phyloP scores from a whole-genome alignment of 1,139 yeast genomes.

The Hansenula anomala region DNA sequence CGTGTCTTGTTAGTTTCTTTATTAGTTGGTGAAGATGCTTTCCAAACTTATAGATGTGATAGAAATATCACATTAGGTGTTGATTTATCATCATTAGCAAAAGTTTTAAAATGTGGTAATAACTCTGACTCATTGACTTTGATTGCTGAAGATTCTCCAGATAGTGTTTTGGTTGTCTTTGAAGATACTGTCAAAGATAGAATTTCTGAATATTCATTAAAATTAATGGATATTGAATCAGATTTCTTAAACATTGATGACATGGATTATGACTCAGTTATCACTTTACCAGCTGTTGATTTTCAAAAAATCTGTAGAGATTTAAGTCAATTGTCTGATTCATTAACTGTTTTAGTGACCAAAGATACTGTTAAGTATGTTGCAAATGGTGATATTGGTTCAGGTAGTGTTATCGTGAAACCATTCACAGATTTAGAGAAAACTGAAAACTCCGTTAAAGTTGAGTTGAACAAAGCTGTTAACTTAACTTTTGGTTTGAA shows the following conservation, averaged over 20 bases:
- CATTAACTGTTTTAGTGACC: constrained; percentile 79
- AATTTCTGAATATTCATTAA: constrained; percentile 86
- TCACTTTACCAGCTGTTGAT: constrained; percentile 84
- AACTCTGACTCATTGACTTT: constrained; percentile 84
- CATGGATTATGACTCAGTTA: constrained; percentile 82
- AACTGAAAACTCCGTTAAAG: constrained; percentile 68
- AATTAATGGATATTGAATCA: constrained; percentile 94
- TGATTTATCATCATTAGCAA: constrained; percentile 80
- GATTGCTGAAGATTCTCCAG: constrained; percentile 90
- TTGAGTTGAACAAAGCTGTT: constrained; percentile 83
- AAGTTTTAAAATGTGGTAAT: constrained; percentile 88
- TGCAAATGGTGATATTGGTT: constrained; percentile 90
- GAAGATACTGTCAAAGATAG: constrained; percentile 91
- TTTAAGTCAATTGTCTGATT: constrained; percentile 79
- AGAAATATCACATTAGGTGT: constrained; percentile 89
- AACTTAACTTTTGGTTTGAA: constrained; percentile 87
- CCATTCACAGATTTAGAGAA: constrained; percentile 79
- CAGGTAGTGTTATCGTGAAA: constrained; percentile 82
- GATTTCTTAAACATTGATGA: constrained; percentile 94
- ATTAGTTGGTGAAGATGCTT: constrained; percentile 86
- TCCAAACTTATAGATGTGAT: constrained; percentile 92
- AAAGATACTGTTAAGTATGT: constrained; percentile 89
- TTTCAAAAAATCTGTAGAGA: constrained; percentile 90
- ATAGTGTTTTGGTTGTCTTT: constrained; percentile 72
- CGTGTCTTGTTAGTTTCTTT: constrained; percentile 90